phyloP scores from a whole-genome alignment of 495 filamentous ascomycete genomes.

The Xylaria palmicola region DNA sequence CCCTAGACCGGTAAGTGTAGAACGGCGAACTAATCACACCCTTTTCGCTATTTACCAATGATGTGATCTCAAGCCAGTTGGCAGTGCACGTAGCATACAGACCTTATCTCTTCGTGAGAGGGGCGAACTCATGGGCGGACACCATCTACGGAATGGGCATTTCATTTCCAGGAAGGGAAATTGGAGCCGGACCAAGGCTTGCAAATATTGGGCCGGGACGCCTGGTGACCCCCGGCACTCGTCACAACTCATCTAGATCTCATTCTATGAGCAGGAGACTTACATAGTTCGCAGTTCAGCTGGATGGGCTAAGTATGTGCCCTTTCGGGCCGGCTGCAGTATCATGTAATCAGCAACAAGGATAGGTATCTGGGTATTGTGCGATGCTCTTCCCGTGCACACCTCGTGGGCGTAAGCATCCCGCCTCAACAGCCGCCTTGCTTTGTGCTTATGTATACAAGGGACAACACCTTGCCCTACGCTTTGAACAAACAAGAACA shows the following conservation, averaged over 20 bases:
- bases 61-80: no score
- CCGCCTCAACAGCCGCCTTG: no score
- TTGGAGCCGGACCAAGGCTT: not conserved
- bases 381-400: not conserved
- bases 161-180: not conserved
- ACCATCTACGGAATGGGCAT: not conserved
- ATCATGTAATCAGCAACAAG: not conserved
- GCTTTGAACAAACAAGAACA: not conserved
- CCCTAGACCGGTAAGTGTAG: not conserved
- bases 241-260: not conserved
- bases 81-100: not conserved
- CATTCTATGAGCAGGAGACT: not conserved
- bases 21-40: not conserved
- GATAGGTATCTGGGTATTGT: not conserved
- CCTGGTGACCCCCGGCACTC: not conserved
- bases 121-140: no score
- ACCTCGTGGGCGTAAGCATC: no score
- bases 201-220: not conserved
- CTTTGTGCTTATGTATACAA: not conserved
- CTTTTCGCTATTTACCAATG: not conserved
- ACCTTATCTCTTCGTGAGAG: not conserved
- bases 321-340: not conserved
- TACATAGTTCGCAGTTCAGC: not conserved
- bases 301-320: not conserved
- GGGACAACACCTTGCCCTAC: not conserved